Base-by-base conservation (phyloP, 352 stramenopile genomes). In the Globisporangium iwayamae region DNA sequence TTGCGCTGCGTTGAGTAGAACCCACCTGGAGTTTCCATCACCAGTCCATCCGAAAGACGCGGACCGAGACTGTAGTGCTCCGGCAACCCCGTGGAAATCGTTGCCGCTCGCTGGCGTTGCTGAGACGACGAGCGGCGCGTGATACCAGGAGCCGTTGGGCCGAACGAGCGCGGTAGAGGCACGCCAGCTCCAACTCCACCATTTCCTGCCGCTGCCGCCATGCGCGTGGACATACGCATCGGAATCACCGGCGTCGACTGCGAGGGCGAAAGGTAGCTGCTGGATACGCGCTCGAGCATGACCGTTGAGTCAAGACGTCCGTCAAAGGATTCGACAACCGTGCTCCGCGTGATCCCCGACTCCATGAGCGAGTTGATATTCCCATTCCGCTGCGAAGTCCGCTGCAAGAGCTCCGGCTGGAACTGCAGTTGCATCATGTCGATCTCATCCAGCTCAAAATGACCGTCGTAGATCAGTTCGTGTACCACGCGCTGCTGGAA, bases 401-500 rank as follows among this genome's bases (percentile, higher is more conserved):
- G 38, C 25, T 25, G 46, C 0, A 63, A 11, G 0, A 28, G 45
- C 18, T 67, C 41, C 10, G 30, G 43, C 46, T 81, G 77, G 9
- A 77, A 39, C 7, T 84, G 79, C 30, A 78, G 67, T 25, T 78
- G 69, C 30, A 74, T 67, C 11, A 79, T 32, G 0, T 74, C 78
- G 3, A 74, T 48, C 36, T 76, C 71, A 8, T 85, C 77, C 0
- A 67, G 55, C 16, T 76, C 67, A 18, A 77, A 62, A 0, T 66
- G 69, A 14, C 71, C 60, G 47, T 93, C 84, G 50, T 87, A 89
- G 51, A 93, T 90, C 28, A 93, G 71, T 46, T 93, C 84, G 16
- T 75, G 74, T 20, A 93, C 71, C 13, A 93, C 84, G 20, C 83
- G 82, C 62, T 87, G 76, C 68, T 93, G 80, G 52, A 93, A 93